A percentile compares a stretch with the other conserved stretches of the same genome.
Evolutionary conservation across 2,329 filamentous ascomycete species (phyloP).

Genomic region (Dissoconium aciculare): DNA sequence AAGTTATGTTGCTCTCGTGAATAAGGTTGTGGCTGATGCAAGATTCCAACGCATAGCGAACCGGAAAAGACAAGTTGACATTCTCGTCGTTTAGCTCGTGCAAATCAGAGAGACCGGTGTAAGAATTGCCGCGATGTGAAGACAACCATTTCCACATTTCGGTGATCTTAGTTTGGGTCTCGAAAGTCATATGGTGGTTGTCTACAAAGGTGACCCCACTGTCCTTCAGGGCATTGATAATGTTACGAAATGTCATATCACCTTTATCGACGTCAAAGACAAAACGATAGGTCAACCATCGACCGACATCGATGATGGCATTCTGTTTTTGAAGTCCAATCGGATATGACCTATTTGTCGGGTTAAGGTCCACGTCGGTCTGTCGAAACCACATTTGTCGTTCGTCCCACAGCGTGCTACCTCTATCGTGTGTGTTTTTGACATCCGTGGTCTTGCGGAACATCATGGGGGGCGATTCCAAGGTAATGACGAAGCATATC

Average conservation of each 20-base stretch:
- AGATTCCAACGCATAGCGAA: conserved; percentile 83
- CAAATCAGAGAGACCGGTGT: conserved; percentile 7
- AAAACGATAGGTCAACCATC: conserved; percentile 46
- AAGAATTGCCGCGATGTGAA: conserved; percentile 3
- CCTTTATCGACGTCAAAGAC: conserved; percentile 25
- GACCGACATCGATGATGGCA: conserved; percentile 46
- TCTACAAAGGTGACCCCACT: too few species aligned
- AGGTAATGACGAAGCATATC: conserved; percentile 19
- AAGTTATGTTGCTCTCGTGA: conserved; percentile 57
- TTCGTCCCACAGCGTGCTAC: conserved; percentile 37
- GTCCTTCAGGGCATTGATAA: conserved; percentile 45
- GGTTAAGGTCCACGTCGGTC: conserved; percentile 42
- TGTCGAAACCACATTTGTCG: conserved; percentile 47
- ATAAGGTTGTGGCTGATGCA: conserved; percentile 71
- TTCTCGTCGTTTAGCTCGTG: conserved; percentile 9
- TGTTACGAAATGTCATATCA: conserved; percentile 13
- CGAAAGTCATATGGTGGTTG: conserved; percentile 55
- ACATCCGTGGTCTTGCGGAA: conserved; percentile 14
- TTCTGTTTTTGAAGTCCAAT: conserved; percentile 33
- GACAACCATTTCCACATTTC: not conserved
- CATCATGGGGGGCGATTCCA: conserved; percentile 24
- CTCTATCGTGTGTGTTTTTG: conserved; percentile 27
- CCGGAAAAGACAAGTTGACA: conserved; percentile 40
- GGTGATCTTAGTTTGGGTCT: conserved; percentile 30
- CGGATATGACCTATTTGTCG: conserved; percentile 2